phyloP scores from a whole-genome alignment of 148 eudicot species.

The Mesembryanthemum crystallinum region DNA sequence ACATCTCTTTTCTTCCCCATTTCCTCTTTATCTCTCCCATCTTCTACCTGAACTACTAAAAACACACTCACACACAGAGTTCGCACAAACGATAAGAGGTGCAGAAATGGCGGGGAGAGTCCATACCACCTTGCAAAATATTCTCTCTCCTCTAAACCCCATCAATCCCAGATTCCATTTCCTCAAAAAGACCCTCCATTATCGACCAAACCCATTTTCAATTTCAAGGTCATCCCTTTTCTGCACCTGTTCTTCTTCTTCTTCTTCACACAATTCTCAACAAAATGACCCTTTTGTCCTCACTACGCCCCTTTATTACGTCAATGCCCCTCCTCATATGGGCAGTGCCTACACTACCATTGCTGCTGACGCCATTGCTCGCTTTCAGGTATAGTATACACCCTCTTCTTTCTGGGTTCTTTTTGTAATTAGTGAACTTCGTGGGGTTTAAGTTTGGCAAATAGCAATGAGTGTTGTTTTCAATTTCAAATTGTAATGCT shows the following conservation, averaged over 20 bases:
- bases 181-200: constrained; percentile 29
- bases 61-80: background rate
- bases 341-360: constrained; percentile 99
- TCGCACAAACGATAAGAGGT: background rate
- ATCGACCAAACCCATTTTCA: constrained; percentile 26
- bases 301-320: constrained; percentile 97
- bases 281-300: constrained; percentile 52
- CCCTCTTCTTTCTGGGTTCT: background rate
- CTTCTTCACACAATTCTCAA: constrained; percentile 6
- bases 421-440: background rate
- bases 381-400: constrained; percentile 63
- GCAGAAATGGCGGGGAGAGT: constrained; percentile 59
- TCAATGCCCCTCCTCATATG: constrained; percentile 99
- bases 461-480: too few species aligned
- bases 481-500: background rate
- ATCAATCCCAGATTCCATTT: constrained; percentile 26
- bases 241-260: constrained; percentile 37
- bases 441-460: background rate
- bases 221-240: constrained; percentile 34
- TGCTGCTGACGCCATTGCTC: constrained; percentile 96
- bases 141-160: constrained; percentile 25
- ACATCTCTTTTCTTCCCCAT: too few species aligned
- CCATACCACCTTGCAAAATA: constrained; percentile 43
- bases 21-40: too few species aligned
- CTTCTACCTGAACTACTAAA: background rate